Evolutionary conservation across 495 filamentous ascomycete species (phyloP).

Genomic region (Penicillium desertorum): DNA sequence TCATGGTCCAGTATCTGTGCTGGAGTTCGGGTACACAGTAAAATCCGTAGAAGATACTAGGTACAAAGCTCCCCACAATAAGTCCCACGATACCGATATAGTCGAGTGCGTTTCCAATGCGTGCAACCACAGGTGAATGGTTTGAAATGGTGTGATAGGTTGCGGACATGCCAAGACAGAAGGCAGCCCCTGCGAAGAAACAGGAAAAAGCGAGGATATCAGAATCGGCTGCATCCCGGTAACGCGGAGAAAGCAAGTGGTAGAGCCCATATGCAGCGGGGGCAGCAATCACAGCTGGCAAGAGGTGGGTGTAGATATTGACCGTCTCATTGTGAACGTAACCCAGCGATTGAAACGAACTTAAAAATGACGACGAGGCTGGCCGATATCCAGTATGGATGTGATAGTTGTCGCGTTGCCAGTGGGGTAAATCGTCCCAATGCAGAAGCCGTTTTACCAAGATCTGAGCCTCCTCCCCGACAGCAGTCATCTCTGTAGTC

Average conservation of each 20-base stretch:
- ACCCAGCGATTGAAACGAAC: slow-evolving; percentile 61
- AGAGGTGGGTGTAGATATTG: slow-evolving; percentile 88
- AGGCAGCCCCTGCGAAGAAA: slow-evolving; percentile 73
- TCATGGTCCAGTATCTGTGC: slow-evolving; percentile 74
- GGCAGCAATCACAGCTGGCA: slow-evolving; percentile 48
- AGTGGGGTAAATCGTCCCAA: slow-evolving; percentile 64
- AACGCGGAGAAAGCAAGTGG: slow-evolving; percentile 59
- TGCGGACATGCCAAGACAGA: slow-evolving; percentile 83
- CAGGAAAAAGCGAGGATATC: slow-evolving; percentile 73
- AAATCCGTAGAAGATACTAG: slow-evolving; percentile 85
- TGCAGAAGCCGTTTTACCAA: slow-evolving; percentile 46
- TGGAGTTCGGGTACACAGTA: slow-evolving; percentile 62
- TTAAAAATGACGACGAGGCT: slow-evolving; percentile 61
- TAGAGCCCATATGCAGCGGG: slow-evolving; percentile 47
- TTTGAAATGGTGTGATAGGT: slow-evolving; percentile 73
- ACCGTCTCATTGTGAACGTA: slow-evolving; percentile 94
- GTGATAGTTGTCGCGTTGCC: slow-evolving; percentile 78
- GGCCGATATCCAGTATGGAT: slow-evolving; percentile 72
- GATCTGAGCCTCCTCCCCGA: slow-evolving; percentile 32
- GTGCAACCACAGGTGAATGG: slow-evolving; percentile 58
- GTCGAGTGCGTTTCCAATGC: slow-evolving; percentile 74
- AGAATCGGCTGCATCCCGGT: slow-evolving; percentile 57
- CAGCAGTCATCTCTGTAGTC: slow-evolving; percentile 20
- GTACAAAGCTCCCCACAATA: slow-evolving; percentile 85
- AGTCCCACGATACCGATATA: slow-evolving; percentile 88